Base-by-base conservation (phyloP, 495 filamentous ascomycete genomes). In the Podospora appendiculata region DNA sequence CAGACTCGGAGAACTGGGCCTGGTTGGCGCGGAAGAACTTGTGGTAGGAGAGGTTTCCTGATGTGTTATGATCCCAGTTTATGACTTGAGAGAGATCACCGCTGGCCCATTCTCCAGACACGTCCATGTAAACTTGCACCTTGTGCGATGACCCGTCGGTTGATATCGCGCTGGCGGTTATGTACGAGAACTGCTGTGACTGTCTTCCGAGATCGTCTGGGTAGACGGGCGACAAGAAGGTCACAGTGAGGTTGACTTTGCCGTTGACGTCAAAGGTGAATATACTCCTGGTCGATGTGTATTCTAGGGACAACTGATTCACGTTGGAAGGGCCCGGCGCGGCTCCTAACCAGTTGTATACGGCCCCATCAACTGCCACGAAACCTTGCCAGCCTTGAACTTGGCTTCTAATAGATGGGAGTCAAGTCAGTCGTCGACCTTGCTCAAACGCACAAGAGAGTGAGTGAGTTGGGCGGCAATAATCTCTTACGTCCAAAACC, bases 201-300 rank as follows among this genome's bases (percentile, higher is more conserved):
- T 97, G 92, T 42, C 90, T 81, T 53, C 84, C 75, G 55, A 90
- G 84, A 56, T 93, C 95, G 9, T 85, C 84, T 1, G 90, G 87
- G 11, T 88, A 95, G 41, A 97, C 86, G 0, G 92, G 92, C 4
- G 88, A 90, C 34, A 95, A 71, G 63, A 96, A 96, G 0, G 87
- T 89, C 17, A 95, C 74, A 4, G 80, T 83, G 65, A 97, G 72
- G 53, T 85, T 77, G 32, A 86, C 72, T 44, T 81, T 74, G 2
- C 79, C 71, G 17, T 67, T 79, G 17, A 95, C 83, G 32, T 75
- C 75, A 70, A 95, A 92, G 39, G 84, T 88, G 55, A 97, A 84
- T 51, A 89, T 91, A 42, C 90, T 95, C 11, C 84, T 84, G 1
- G 88, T 89, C 38, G 92, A 87, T 58, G 95, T 92, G 63, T 91